phyloP scores from a whole-genome alignment of 441 rosid species.

The Melastoma candidum region DNA sequence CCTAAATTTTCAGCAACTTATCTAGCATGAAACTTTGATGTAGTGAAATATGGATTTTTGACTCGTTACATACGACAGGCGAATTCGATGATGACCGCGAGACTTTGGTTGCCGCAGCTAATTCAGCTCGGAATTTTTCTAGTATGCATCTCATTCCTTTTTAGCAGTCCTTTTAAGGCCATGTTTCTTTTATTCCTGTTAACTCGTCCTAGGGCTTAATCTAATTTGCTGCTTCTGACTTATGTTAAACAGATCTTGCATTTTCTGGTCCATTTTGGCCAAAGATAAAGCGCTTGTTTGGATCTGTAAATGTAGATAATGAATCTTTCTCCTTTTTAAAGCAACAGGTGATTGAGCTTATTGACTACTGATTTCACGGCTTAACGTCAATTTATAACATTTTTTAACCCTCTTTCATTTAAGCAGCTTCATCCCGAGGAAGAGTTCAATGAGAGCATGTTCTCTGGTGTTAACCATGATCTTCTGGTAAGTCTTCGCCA shows the following conservation, averaged over 20 bases:
- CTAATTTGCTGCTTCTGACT: background rate
- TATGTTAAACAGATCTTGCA: background rate
- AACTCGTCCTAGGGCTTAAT: background rate
- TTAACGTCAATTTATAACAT: background rate
- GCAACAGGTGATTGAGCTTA: constrained; percentile 6
- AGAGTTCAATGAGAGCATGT: constrained; percentile 9
- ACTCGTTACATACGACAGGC: constrained; percentile 2
- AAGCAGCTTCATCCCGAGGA: constrained; percentile 2
- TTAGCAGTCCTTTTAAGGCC: background rate
- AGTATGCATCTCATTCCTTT: background rate
- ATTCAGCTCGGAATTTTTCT: constrained; percentile 4
- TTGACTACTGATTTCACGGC: background rate
- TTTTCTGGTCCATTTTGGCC: constrained; percentile 5
- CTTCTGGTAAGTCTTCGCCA: constrained; percentile 2
- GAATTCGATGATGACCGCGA: constrained; percentile 3
- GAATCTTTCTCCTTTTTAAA: constrained; percentile 4
- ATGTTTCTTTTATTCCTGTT: constrained; percentile 1
- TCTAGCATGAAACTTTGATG: too few relatives aligned
- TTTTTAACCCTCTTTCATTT: background rate
- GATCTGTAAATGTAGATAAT: constrained; percentile 3
- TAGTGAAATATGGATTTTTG: too few relatives aligned
- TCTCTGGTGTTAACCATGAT: background rate
- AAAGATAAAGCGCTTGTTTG: constrained; percentile 3
- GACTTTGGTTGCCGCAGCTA: constrained; percentile 6
- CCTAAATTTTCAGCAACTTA: background rate